Percentiles rank a stretch among this genome's conserved stretches.
Conservation (phyloP, 106 monocot species). For the Allium sativum region DNA sequence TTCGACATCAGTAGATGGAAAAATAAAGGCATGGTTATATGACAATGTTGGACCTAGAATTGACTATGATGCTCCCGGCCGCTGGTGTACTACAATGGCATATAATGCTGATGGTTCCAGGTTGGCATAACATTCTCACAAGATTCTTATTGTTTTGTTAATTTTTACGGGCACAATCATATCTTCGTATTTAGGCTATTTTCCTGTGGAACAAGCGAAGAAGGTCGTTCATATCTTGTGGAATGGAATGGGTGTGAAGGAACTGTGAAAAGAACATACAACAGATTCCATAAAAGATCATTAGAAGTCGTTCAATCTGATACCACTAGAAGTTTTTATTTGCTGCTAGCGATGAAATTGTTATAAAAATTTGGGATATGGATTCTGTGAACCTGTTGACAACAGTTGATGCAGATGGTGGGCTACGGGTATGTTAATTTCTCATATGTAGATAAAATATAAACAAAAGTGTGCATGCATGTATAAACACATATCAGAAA, state of each 20-base stretch:
- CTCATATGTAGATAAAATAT: too few relatives aligned
- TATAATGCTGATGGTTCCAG: slow-evolving; percentile 92
- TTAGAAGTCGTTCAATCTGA: slow-evolving; percentile 58
- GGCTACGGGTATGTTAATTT: slow-evolving; percentile 36
- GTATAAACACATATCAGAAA: neutral
- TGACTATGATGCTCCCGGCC: slow-evolving; percentile 94
- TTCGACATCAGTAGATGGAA: slow-evolving; percentile 39
- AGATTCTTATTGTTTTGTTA: too few relatives aligned
- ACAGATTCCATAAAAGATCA: slow-evolving; percentile 50
- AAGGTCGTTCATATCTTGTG: slow-evolving; percentile 49
- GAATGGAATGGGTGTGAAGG: slow-evolving; percentile 70
- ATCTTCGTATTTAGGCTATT: too few relatives aligned
- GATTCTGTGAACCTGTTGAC: slow-evolving; percentile 44
- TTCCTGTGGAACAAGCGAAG: slow-evolving; percentile 58
- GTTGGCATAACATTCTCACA: too few relatives aligned
- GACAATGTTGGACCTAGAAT: slow-evolving; percentile 78
- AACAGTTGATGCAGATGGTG: slow-evolving; percentile 47
- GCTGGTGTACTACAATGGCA: slow-evolving; percentile 91
- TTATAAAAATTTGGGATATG: slow-evolving; percentile 63
- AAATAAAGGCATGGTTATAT: slow-evolving; percentile 98
- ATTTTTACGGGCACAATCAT: too few relatives aligned
- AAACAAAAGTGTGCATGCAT: too few relatives aligned
- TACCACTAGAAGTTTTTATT: slow-evolving; percentile 38
- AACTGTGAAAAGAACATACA: slow-evolving; percentile 40
- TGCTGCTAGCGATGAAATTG: slow-evolving; percentile 50